Conservation (phyloP, 2,329 filamentous ascomycete genomes). For the Cytospora piceae region DNA sequence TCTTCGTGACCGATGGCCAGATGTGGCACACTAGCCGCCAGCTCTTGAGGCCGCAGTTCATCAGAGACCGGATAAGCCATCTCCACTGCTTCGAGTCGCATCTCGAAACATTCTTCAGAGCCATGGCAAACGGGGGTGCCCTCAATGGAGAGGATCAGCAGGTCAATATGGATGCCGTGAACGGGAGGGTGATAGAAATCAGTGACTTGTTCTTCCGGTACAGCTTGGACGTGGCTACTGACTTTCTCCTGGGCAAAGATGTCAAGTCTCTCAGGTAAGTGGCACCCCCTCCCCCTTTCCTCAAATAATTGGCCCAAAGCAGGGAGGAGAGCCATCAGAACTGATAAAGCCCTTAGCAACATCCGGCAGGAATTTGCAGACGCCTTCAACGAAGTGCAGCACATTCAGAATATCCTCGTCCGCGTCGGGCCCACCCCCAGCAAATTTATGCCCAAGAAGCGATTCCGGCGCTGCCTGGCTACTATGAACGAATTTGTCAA, state of each 20-base stretch:
- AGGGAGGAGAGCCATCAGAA: not conserved
- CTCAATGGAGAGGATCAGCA: constrained; percentile 63
- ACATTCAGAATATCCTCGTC: constrained; percentile 69
- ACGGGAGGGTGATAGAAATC: constrained; percentile 69
- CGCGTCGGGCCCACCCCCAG: constrained; percentile 66
- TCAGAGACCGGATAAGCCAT: constrained; percentile 81
- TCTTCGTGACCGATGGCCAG: constrained; percentile 79
- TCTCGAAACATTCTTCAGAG: constrained; percentile 70
- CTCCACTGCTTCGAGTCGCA: constrained; percentile 81
- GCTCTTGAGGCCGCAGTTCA: constrained; percentile 83
- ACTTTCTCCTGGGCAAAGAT: constrained; percentile 81
- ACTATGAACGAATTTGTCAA: constrained; percentile 77
- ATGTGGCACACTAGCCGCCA: constrained; percentile 81
- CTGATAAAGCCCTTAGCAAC: constrained; percentile 44
- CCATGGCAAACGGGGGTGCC: constrained; percentile 63
- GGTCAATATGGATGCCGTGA: constrained; percentile 65
- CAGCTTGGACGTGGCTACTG: constrained; percentile 82
- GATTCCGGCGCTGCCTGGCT: constrained; percentile 67
- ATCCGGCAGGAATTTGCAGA: constrained; percentile 72
- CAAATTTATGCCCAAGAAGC: constrained; percentile 62
- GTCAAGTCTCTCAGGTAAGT: constrained; percentile 64
- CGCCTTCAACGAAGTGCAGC: constrained; percentile 80
- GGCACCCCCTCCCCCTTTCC: not conserved
- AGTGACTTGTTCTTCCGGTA: constrained; percentile 81
- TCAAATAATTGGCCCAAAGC: not conserved